Base-by-base conservation (phyloP, 2,329 filamentous ascomycete species). In the Acephala macrosclerotiorum region DNA sequence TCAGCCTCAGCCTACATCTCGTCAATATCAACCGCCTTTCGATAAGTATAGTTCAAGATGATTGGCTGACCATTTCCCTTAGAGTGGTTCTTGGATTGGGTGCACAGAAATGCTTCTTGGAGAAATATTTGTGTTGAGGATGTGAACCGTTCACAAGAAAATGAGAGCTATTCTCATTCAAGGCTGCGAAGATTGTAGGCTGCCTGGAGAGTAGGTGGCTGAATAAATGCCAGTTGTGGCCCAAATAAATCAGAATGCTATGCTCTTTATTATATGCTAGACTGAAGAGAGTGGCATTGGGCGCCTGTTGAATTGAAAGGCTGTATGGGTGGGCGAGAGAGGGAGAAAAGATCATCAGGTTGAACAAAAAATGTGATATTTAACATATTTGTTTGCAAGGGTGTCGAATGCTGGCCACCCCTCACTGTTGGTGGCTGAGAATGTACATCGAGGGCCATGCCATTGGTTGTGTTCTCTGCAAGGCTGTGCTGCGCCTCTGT, bases 381-480 rank as follows among this genome's bases (percentile, higher is more conserved):
- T n/a, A n/a, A n/a, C n/a, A 42, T 42, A 42, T 42, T 42, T 42
- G 40, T 42, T 42, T 42, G 40, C n/a, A 42, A 42, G 40, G n/a
- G n/a, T 12, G 40, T 42, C 40, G 40, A 42, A 42, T 42, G 40
- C 40, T 8, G 40, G n/a, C n/a, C n/a, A n/a, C n/a, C n/a, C n/a
- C 16, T 42, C 40, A n/a, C 40, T 18, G 40, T 42, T 42, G 40
- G 40, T 42, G 40, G 40, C 40, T 42, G 40, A 42, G 40, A 42
- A 42, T 42, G 40, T 12, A 42, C 40, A 16, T 42, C 40, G 7
- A 42, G 7, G 40, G 40, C 40, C 16, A 42, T n/a, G n/a, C n/a
- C 40, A 42, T 42, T 42, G 40, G 40, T n/a, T n/a, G 40, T 42
- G 40, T 42, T 38, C 36, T 38, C 36, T 38, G 40, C 40, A 42